Conservation (phyloP, 2,329 filamentous ascomycete genomes). For the Hyphodiscus sp. region DNA sequence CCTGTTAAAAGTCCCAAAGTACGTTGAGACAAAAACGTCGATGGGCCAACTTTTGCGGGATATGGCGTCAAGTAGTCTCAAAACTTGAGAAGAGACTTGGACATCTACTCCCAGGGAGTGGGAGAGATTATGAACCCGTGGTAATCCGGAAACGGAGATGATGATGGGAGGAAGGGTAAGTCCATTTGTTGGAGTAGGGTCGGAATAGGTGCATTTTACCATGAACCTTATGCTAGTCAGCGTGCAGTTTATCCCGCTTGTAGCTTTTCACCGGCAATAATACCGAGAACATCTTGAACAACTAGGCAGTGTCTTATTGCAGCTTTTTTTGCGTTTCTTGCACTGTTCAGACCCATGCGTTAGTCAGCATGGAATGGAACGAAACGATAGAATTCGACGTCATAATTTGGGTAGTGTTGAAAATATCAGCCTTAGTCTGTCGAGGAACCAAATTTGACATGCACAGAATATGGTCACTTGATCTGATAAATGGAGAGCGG, state of each 20-base stretch:
- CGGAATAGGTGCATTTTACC: slow-evolving; percentile 13
- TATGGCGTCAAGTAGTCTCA: slow-evolving; percentile 8
- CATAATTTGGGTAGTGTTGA: too few species aligned
- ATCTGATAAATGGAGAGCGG: too few species aligned
- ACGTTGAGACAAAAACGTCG: slow-evolving; percentile 3
- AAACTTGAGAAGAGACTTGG: slow-evolving; percentile 7
- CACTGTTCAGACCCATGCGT: background rate
- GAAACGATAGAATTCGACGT: too few species aligned
- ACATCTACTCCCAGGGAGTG: slow-evolving; percentile 4
- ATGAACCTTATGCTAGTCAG: slow-evolving; percentile 3
- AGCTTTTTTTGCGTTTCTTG: slow-evolving; percentile 15
- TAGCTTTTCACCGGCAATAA: background rate
- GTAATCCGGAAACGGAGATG: background rate
- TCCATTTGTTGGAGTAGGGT: background rate
- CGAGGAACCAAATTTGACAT: too few species aligned
- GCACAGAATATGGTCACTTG: too few species aligned
- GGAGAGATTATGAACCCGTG: background rate
- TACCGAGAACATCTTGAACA: slow-evolving; percentile 14
- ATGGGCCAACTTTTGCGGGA: slow-evolving; percentile 4
- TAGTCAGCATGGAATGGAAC: too few species aligned
- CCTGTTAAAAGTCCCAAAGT: slow-evolving; percentile 10
- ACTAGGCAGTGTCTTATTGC: slow-evolving; percentile 11
- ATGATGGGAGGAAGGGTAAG: background rate
- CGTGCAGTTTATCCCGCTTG: background rate
- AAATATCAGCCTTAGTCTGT: too few species aligned